Percentiles rank a stretch among this genome's conserved stretches.
These are phyloP conservation scores for Postia placenta DNA, from an alignment of 768 basidiomycete genomes.

Conservation along the genomic window DNA sequence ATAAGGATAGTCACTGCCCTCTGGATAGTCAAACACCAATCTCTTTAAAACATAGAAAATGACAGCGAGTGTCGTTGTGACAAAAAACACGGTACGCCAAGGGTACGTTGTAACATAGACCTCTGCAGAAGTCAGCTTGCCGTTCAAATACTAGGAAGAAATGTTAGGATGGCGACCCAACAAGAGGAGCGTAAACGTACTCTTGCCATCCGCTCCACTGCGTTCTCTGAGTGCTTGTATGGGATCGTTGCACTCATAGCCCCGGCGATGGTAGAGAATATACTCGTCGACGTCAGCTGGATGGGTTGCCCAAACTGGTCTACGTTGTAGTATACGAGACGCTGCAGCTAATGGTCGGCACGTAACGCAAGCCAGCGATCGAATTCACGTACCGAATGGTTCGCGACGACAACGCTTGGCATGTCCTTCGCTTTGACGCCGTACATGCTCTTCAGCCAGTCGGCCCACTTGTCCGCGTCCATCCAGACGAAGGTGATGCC, in stretches of 20 bases:
- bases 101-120: slow-evolving; percentile 20
- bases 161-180: not conserved
- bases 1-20: slow-evolving; percentile 13
- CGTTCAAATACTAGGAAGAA: slow-evolving; percentile 24
- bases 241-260: slow-evolving; percentile 43
- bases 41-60: slow-evolving; percentile 18
- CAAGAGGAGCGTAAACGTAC: slow-evolving; percentile 42
- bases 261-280: slow-evolving; percentile 70
- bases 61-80: slow-evolving; percentile 10
- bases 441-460: slow-evolving; percentile 93
- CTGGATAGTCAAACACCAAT: slow-evolving; percentile 17
- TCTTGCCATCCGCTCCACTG: slow-evolving; percentile 58
- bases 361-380: not conserved
- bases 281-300: slow-evolving; percentile 44
- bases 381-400: slow-evolving; percentile 62
- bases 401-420: slow-evolving; percentile 60
- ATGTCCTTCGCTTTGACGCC: slow-evolving; percentile 38
- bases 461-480: slow-evolving; percentile 77
- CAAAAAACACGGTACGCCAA: slow-evolving; percentile 20
- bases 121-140: slow-evolving; percentile 21
- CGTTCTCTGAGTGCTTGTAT: slow-evolving; percentile 64
- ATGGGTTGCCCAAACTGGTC: slow-evolving; percentile 54
- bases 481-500: slow-evolving; percentile 87
- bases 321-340: slow-evolving; percentile 68
- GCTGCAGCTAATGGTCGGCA: slow-evolving; percentile 31